Evolutionary conservation across 2,329 filamentous ascomycete genomes (phyloP), one percentile per base, ranked within the genome.

Genomic region (Aurifilum marmelostoma): DNA sequence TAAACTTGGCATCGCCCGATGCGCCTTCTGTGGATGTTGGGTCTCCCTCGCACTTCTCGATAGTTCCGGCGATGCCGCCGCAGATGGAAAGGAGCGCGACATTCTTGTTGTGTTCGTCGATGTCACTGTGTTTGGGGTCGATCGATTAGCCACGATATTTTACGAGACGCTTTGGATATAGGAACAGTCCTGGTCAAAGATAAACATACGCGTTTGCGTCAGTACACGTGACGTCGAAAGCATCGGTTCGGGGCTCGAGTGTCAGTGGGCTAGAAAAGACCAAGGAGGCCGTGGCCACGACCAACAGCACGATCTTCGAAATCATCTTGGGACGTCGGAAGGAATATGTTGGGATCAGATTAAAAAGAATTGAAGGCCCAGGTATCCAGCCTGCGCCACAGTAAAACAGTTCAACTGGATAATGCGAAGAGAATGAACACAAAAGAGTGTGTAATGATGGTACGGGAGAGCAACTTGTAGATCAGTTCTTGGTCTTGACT

Each of bases 1-100:
- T 78, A 76, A 88, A 87, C 69, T 80, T 75, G 8, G 83, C 84
- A 8, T 80, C 84, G 8, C 84, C 84, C 5, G 80, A 81, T 60
- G 79, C 73, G 43, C 85, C 85, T 0, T 75, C 77, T 6, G 84
- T 87, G 16, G 76, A 77, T 21, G 77, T 71, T 0, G 82, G 83
- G 21, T 75, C 71, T 34, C 83, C 84, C 7, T 78, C 77, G 73
- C 85, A 87, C 73, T 82, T 80, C 66, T 79, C 75, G 65, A 83
- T 82, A 7, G 77, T 73, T 11, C 82, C 83, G 0, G 83, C 79
- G 69, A 86, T 86, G 67, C 89, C 81, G 62, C 83, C 81, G 77
- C 84, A 87, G 76, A 94, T 79, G 0, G 89, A 88, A 34, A 88
- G 88, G 71, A 85, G 82, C 8, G 80, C 82, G 58, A 92, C 89